Evolutionary conservation across 352 stramenopile genomes (phyloP).

Genomic region (Globisporangium nunn): DNA sequence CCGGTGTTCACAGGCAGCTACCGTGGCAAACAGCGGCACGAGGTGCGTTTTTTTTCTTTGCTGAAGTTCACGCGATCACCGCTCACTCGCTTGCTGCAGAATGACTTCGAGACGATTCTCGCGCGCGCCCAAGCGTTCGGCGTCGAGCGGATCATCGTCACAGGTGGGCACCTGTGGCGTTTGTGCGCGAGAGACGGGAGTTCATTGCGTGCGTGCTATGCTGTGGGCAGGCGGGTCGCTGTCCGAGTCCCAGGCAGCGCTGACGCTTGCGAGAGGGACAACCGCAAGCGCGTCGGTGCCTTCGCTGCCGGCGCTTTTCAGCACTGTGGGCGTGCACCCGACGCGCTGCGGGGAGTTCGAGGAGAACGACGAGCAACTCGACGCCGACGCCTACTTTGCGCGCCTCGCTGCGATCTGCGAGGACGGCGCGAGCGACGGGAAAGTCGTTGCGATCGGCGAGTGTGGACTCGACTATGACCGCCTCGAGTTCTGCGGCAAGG

Average conservation of each 20-base stretch:
- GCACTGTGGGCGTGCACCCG: slow-evolving; percentile 87
- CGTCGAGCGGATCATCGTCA: slow-evolving; percentile 91
- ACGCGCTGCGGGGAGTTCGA: slow-evolving; percentile 91
- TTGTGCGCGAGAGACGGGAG: background rate
- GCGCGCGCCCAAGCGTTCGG: slow-evolving; percentile 69
- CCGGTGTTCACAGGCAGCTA: slow-evolving; percentile 89
- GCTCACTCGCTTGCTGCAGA: background rate
- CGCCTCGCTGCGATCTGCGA: slow-evolving; percentile 49
- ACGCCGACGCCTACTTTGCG: slow-evolving; percentile 56
- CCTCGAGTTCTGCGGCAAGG: slow-evolving; percentile 91
- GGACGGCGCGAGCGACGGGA: slow-evolving; percentile 43
- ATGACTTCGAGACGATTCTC: slow-evolving; percentile 61
- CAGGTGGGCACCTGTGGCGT: slow-evolving; percentile 25
- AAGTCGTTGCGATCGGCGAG: slow-evolving; percentile 93
- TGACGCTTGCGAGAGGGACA: slow-evolving; percentile 23
- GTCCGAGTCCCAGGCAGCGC: slow-evolving; percentile 28
- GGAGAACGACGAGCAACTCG: slow-evolving; percentile 30
- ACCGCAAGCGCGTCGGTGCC: background rate
- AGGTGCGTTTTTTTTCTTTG: slow-evolving; percentile 21
- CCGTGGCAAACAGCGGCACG: slow-evolving; percentile 83
- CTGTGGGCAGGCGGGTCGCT: slow-evolving; percentile 24
- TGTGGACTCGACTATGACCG: slow-evolving; percentile 97
- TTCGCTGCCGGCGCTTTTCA: slow-evolving; percentile 33
- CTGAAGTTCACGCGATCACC: no score
- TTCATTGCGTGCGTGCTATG: no score